phyloP scores from a whole-genome alignment of 805 yeast genomes.

The Ascoidea rubescens region DNA sequence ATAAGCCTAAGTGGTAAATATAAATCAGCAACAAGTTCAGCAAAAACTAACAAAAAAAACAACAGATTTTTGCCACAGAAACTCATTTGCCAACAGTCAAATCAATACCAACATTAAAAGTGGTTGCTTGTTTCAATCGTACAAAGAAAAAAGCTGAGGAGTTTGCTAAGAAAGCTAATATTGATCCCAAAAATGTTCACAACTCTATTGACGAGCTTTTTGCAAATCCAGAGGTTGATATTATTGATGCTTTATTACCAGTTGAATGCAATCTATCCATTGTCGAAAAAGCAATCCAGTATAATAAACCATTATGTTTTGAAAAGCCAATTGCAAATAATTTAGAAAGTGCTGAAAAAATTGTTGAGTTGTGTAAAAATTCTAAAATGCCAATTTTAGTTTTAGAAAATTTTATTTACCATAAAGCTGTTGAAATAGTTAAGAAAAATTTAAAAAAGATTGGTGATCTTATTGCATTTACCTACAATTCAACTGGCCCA shows the following conservation, averaged over 20 bases:
- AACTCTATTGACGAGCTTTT: slow-evolving; percentile 52
- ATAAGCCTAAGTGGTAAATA: not conserved
- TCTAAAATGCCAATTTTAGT: slow-evolving; percentile 60
- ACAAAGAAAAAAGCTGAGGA: slow-evolving; percentile 70
- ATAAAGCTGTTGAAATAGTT: slow-evolving; percentile 40
- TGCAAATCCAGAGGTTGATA: slow-evolving; percentile 51
- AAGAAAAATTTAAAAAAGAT: slow-evolving; percentile 50
- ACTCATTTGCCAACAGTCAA: slow-evolving; percentile 33
- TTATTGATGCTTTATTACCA: slow-evolving; percentile 81
- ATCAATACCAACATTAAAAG: slow-evolving; percentile 34
- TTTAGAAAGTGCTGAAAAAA: slow-evolving; percentile 64
- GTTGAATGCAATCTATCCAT: slow-evolving; percentile 64
- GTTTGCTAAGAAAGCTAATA: slow-evolving; percentile 54
- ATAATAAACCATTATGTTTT: slow-evolving; percentile 65
- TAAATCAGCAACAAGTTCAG: not conserved
- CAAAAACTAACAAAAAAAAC: not conserved
- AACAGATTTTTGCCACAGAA: slow-evolving; percentile 69
- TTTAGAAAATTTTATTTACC: slow-evolving; percentile 79
- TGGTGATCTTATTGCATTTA: slow-evolving; percentile 58
- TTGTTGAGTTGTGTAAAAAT: slow-evolving; percentile 50
- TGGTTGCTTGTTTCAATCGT: slow-evolving; percentile 70
- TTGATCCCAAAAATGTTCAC: slow-evolving; percentile 36
- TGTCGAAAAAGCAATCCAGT: slow-evolving; percentile 53
- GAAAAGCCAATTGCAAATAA: slow-evolving; percentile 93
- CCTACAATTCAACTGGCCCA: slow-evolving; percentile 63